Evolutionary conservation across 352 stramenopile species (phyloP).

Genomic region (Globisporangium nodosum): DNA sequence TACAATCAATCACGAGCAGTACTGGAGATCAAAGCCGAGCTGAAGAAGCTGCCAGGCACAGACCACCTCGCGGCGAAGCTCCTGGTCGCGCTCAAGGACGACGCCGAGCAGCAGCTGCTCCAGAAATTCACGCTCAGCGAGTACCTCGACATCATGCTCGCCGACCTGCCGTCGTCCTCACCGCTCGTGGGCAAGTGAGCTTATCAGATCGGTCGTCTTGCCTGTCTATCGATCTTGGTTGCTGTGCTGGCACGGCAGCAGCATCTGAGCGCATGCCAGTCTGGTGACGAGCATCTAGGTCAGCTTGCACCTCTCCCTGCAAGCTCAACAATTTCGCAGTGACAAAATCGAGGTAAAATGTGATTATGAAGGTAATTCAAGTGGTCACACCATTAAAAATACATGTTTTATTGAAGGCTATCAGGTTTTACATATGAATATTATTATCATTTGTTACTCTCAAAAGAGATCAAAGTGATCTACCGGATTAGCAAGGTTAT

Average conservation of each 20-base stretch:
- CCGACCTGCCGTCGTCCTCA: conserved; percentile 33
- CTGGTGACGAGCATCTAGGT: neutral
- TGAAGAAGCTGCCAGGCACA: conserved; percentile 37
- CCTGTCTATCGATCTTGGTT: neutral
- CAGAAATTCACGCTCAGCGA: conserved; percentile 43
- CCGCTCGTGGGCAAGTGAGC: neutral
- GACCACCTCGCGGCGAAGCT: conserved; percentile 36
- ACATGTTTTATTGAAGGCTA: neutral
- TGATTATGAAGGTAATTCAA: neutral
- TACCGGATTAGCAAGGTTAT: neutral
- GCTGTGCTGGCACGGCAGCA: no score
- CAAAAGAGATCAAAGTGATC: neutral
- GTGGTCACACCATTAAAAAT: neutral
- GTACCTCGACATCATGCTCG: conserved; percentile 41
- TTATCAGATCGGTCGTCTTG: neutral
- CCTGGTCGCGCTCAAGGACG: conserved; percentile 26
- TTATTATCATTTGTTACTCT: neutral
- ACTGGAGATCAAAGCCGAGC: conserved; percentile 38
- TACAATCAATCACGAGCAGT: conserved; percentile 14
- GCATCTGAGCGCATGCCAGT: no score
- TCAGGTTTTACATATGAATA: neutral
- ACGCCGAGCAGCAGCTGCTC: conserved; percentile 38
- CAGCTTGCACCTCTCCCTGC: neutral
- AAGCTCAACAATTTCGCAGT: neutral
- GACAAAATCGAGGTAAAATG: neutral